Evolutionary conservation across 2,329 filamentous ascomycete species (phyloP).

Genomic region (Cordyceps fumosorosea): DNA sequence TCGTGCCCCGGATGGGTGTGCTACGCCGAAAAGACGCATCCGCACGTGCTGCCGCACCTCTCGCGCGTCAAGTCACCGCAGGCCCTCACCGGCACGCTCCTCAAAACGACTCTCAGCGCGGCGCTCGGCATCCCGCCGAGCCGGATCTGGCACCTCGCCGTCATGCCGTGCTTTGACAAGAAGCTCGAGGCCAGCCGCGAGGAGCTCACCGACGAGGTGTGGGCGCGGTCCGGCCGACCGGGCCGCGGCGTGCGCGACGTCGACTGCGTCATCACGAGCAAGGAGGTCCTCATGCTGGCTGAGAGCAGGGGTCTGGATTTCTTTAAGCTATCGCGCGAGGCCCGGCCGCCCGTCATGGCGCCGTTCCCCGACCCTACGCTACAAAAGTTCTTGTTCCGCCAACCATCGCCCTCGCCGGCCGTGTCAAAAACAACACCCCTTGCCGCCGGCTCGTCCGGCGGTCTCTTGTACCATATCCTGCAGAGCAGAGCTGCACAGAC

Average conservation of each 20-base stretch:
- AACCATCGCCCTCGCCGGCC: slow-evolving; percentile 14
- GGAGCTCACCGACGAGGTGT: slow-evolving; percentile 78
- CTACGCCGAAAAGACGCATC: slow-evolving; percentile 97
- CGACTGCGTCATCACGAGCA: slow-evolving; percentile 95
- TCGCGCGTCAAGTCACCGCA: slow-evolving; percentile 91
- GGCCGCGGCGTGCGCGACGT: slow-evolving; percentile 70
- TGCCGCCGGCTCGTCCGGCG: slow-evolving; percentile 74
- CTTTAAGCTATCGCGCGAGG: slow-evolving; percentile 57
- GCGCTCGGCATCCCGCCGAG: slow-evolving; percentile 65
- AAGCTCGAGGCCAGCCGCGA: slow-evolving; percentile 93
- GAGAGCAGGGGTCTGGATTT: slow-evolving; percentile 74
- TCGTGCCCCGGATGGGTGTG: slow-evolving; percentile 92
- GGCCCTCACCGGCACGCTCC: slow-evolving; percentile 78
- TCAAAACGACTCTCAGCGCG: slow-evolving; percentile 79
- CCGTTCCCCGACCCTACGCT: slow-evolving; percentile 69
- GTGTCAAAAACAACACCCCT: slow-evolving; percentile 37
- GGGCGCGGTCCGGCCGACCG: slow-evolving; percentile 48
- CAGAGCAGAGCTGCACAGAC: slow-evolving; percentile 64
- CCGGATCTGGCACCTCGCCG: slow-evolving; percentile 85
- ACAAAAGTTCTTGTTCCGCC: slow-evolving; percentile 67
- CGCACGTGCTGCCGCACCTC: slow-evolving; percentile 83
- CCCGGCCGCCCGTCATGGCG: slow-evolving; percentile 39
- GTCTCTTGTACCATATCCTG: slow-evolving; percentile 81
- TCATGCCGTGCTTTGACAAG: slow-evolving; percentile 99
- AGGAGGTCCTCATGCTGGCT: slow-evolving; percentile 86